phyloP scores from a whole-genome alignment of 148 eudicot genomes.

The Heliosperma pusillum region DNA sequence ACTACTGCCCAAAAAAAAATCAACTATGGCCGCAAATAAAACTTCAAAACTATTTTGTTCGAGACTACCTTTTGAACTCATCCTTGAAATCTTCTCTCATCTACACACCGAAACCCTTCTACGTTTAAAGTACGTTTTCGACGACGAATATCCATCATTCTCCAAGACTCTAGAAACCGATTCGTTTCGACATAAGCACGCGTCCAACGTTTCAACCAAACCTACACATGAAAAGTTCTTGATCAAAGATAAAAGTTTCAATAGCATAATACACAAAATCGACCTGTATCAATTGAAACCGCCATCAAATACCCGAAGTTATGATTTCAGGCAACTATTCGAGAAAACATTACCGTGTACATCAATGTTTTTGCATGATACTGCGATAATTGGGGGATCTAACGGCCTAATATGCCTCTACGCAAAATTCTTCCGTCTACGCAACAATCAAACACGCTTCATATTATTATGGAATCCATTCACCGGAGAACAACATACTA shows the following conservation, averaged over 20 bases:
- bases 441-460: neutral
- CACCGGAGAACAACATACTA: neutral
- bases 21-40: neutral
- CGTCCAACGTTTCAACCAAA: neutral
- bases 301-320: too few species aligned
- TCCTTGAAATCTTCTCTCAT: neutral
- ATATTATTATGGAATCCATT: neutral
- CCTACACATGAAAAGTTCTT: neutral
- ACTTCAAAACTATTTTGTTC: neutral
- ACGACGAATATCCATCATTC: neutral
- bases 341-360: neutral
- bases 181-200: neutral
- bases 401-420: conserved; percentile 1
- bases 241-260: neutral
- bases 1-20: too few species aligned
- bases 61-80: neutral
- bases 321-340: neutral
- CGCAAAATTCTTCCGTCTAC: neutral
- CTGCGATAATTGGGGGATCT: neutral
- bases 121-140: neutral
- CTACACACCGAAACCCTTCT: neutral
- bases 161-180: neutral
- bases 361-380: neutral
- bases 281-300: neutral
- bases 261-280: neutral